phyloP scores from a whole-genome alignment of 768 basidiomycete species.

The Podaxis mareebaensis region DNA sequence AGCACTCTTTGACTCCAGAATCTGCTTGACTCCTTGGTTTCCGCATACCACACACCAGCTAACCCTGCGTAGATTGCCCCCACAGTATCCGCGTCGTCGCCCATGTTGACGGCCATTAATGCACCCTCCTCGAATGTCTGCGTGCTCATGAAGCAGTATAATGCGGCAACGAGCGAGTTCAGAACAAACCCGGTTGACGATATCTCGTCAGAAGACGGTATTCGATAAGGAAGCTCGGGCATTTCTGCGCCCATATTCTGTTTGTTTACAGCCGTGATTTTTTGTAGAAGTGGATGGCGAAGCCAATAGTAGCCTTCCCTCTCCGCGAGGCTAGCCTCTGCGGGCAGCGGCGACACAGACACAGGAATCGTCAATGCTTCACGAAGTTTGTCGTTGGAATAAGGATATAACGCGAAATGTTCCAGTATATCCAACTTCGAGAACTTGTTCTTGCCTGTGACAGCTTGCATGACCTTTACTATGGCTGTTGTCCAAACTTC shows the following conservation, averaged over 20 bases:
- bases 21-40: slow-evolving; percentile 19
- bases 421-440: slow-evolving; percentile 42
- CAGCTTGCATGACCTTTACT: slow-evolving; percentile 32
- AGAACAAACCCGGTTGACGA: slow-evolving; percentile 42
- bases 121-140: slow-evolving; percentile 45
- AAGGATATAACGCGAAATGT: slow-evolving; percentile 39
- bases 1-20: slow-evolving; percentile 41
- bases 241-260: slow-evolving; percentile 10
- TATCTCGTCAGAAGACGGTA: slow-evolving; percentile 32
- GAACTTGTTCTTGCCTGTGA: slow-evolving; percentile 21
- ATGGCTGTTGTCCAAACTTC: slow-evolving; percentile 40
- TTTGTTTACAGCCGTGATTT: slow-evolving; percentile 22
- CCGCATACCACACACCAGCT: slow-evolving; percentile 44
- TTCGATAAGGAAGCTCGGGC: slow-evolving; percentile 24
- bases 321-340: slow-evolving; percentile 22
- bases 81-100: slow-evolving; percentile 45
- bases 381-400: slow-evolving; percentile 31
- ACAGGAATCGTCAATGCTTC: slow-evolving; percentile 31
- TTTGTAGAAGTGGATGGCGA: slow-evolving; percentile 37
- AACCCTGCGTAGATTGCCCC: slow-evolving; percentile 48
- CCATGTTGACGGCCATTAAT: slow-evolving; percentile 44
- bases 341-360: slow-evolving; percentile 15
- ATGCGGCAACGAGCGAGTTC: slow-evolving; percentile 40
- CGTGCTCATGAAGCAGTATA: slow-evolving; percentile 48
- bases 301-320: slow-evolving; percentile 33